Percentiles rank a stretch among this genome's conserved stretches.
phyloP scores from a whole-genome alignment of 306 rosid species.

The Castanea crenata region DNA sequence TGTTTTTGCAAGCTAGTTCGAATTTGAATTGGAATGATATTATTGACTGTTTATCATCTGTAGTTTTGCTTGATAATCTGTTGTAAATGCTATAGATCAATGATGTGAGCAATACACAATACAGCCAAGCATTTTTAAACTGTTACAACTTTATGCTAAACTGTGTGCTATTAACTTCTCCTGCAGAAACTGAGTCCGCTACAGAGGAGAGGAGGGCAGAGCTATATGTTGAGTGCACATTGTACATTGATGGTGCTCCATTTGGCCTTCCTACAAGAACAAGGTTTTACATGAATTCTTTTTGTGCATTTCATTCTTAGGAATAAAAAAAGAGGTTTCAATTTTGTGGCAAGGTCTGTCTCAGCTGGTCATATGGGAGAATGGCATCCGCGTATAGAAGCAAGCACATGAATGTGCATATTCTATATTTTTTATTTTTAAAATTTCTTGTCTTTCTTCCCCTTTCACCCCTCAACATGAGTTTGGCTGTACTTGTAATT shows the following conservation, averaged over 20 bases:
- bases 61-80: background rate
- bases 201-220: conserved; percentile 67
- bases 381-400: background rate
- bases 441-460: background rate
- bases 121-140: conserved; percentile 2
- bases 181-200: conserved; percentile 51
- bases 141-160: background rate
- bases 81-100: background rate
- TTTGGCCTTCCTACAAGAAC: conserved; percentile 92
- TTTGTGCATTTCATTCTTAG: background rate
- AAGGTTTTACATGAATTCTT: conserved; percentile 43
- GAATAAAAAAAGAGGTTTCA: background rate
- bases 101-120: background rate
- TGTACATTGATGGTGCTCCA: conserved; percentile 87
- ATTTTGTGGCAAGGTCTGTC: background rate
- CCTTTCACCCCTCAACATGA: background rate
- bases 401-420: background rate
- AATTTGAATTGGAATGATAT: background rate
- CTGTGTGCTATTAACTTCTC: background rate
- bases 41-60: background rate
- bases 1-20: background rate
- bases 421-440: background rate
- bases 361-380: background rate
- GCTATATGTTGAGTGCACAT: conserved; percentile 83
- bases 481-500: background rate